Base-by-base conservation (phyloP, 768 basidiomycete genomes). In the Kwoniella pini region DNA sequence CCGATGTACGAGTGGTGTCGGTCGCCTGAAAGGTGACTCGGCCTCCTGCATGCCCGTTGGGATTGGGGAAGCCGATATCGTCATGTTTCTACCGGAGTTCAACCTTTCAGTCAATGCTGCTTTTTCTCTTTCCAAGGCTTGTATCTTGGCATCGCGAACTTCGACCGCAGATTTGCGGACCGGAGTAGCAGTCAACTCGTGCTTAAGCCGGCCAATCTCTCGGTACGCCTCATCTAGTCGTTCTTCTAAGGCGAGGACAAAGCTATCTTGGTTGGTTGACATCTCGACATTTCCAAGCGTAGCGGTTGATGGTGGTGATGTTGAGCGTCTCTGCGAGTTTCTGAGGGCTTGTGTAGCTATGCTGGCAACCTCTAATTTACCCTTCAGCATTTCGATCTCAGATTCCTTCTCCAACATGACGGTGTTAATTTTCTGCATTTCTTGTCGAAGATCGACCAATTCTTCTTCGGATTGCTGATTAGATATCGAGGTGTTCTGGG, bases 111-210 rank as follows among this genome's bases (percentile, higher is more conserved):
- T 43, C 53, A 77, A 57, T 15, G 67, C 59, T 43, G 70, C 67
- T 63, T 77, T 77, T 44, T 77, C 76, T 24, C 60, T 48, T 53
- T 72, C 67, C n/a, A 77, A 51, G 1, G 69, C 64, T 51, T 59
- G 44, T 21, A 77, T 77, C 28, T 62, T 45, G 7, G 64, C 61
- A 40, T 74, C 75, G 26, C 65, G 52, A 6, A 69, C 53, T 31
- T 70, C 68, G 26, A 71, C 30, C 6, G 62, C 60, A 2, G 72
- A 64, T 50, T 70, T 68, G 13, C 65, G 65, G 44, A 66, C 64
- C 2, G 70, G 68, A 4, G 68, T 62, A 11, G 63, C 58, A 2
- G 62, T 59, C 3, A 75, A 57, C 28, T 73, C 64, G 30, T 73
- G 70, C 61, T 74, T 70, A 33, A 76, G 62, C 21, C 68, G 59